Evolutionary conservation across 331 rosid species (phyloP), one percentile per base, ranked within the genome.

Genomic region (Pyracantha coccinea): DNA sequence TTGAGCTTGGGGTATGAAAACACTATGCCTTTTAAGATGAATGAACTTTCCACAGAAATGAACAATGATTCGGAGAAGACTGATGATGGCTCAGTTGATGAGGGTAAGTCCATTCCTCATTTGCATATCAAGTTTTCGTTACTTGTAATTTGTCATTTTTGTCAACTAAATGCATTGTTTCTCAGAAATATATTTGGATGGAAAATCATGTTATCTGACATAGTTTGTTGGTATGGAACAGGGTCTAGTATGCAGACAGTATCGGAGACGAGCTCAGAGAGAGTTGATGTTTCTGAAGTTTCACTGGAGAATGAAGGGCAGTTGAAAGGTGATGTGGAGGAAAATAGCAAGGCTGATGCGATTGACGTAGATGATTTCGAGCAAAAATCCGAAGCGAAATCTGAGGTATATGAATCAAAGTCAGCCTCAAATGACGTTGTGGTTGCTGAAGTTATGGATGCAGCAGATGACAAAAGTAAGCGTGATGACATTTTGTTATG

Each of bases 21-120:
- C 11, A 38, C 74, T 28, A 24, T 73, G n/a, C 52, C 78, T 45
- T 16, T 50, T 15, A 80, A 80, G 73, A 47, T 50, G 44, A 80
- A 76, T 41, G 82, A 68, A 44, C 73, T 81, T 62, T 87, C 85
- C 66, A 83, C 82, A 24, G 93, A 85, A 41, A 55, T 69, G 76
- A 64, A 62, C 8, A 27, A 66, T 71, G 62, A 71, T 10, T 72
- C 82, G 8, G 72, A 81, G 68, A 77, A 41, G 52, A 64, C 59
- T 0, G 76, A 72, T 52, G 57, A 50, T 71, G 66, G 21, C 52
- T 74, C 76, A 8, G 69, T 79, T 66, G 80, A 52, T 69, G 73
- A 68, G 33, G 86, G 88, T 88, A 76, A 50, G 75, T 50, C 64
- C 8, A 35, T 29, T 55, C 38, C 17, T 52, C 8, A 52, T 5